Percentiles rank a stretch among this genome's conserved stretches.
These are phyloP conservation scores for Euphorbia corollata DNA, from an alignment of 441 rosid species.

Conservation along the genomic window DNA sequence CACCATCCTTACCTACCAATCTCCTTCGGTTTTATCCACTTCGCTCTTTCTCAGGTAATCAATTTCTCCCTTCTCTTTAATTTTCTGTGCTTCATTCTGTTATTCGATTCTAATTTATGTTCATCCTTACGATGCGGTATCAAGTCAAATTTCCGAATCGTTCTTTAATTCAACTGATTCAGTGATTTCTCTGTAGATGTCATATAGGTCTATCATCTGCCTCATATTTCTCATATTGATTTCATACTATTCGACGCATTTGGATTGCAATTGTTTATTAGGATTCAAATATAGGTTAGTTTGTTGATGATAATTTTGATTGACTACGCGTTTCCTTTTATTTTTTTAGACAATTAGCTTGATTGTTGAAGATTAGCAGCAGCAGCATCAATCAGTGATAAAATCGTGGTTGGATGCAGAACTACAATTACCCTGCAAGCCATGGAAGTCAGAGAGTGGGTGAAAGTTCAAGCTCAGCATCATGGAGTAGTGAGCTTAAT, in stretches of 20 bases:
- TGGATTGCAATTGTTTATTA: background rate
- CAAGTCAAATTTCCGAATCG: background rate
- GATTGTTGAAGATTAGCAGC: conserved; percentile 3
- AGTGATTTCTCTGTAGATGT: background rate
- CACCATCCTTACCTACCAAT: conserved; percentile 9
- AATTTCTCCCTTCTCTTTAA: background rate
- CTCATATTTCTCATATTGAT: background rate
- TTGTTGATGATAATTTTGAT: background rate
- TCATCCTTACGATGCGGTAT: too few species aligned
- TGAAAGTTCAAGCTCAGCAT: conserved; percentile 67
- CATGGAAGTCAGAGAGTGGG: conserved; percentile 42
- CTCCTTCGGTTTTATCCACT: background rate
- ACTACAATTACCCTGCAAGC: conserved; percentile 16
- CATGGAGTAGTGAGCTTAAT: conserved; percentile 66
- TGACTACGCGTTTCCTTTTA: background rate
- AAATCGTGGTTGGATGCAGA: conserved; percentile 10
- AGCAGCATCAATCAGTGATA: too few species aligned
- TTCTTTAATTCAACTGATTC: background rate
- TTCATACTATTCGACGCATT: background rate
- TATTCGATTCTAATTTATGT: background rate
- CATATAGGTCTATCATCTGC: background rate
- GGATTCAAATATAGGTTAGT: background rate
- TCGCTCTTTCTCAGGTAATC: background rate
- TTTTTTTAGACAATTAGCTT: background rate
- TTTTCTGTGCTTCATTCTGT: background rate